Base-by-base conservation (phyloP, 371 early-diverging fungal genomes). In the Conidiobolus incongruus region DNA sequence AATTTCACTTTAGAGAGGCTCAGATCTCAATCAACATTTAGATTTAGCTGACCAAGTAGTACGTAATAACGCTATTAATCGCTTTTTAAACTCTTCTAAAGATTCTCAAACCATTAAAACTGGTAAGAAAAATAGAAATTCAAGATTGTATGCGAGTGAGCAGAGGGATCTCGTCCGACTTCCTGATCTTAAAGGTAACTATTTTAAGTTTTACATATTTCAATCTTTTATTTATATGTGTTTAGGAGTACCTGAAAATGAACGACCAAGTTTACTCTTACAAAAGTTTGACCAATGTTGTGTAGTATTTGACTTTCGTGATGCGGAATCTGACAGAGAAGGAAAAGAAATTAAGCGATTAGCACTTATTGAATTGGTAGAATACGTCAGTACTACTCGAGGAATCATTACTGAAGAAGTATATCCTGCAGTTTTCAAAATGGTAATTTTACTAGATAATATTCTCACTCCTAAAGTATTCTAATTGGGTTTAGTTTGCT, bases 261-360 rank as follows among this genome's bases (percentile, higher is more conserved):
- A 83, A 39, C 62, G 84, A 28, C 70, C 67, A 36, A 78, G 80
- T 13, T 63, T 93, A n/a, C 76, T 93, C 42, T 46, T 82, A 40
- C 73, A 72, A 54, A 95, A 95, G 60, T 55, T 95, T 16, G 58
- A 57, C 13, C 94, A 93, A 55, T 95, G 94, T 55, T 64, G 68
- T 35, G 75, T 84, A 17, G 54, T 92, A 15, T 93, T 92, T 51
- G 96, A 95, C 57, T 95, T 95, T 51, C 81, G 67, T 48, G 90
- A 88, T 62, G 66, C 78, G 13, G 64, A 77, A 20, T 69, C 78
- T 15, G 83, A 89, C 55, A 55, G 88, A 19, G 79, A 73, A 49
- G 83, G 81, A 50, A 95, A 95, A 51, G 93, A 95, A 50, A 85
- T 92, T 48, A 95, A 95, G 55, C 68, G 86, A 37, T 74, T 77